Conservation (phyloP, 2,329 filamentous ascomycete genomes). For the Tolypocladium ophioglossoides region DNA sequence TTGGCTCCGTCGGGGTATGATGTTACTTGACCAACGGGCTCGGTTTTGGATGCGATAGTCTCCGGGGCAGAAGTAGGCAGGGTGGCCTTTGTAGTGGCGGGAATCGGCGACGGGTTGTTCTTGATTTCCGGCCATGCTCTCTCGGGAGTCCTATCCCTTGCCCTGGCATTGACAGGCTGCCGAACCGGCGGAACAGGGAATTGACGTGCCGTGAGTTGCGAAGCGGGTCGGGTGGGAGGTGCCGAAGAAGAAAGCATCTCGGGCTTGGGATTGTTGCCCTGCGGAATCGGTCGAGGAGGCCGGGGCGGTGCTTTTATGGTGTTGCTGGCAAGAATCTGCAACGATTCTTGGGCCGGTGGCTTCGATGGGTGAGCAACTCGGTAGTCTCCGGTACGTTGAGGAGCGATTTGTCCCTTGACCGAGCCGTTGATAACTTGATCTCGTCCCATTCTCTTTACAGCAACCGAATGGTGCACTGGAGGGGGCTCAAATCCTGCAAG, state of each 20-base stretch:
- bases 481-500: conserved; percentile 36
- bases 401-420: conserved; percentile 23
- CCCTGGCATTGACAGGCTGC: conserved; percentile 19
- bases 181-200: conserved; percentile 19
- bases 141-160: conserved; percentile 24
- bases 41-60: conserved; percentile 18
- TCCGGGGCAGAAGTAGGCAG: conserved; percentile 5
- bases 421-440: conserved; percentile 31
- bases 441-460: conserved; percentile 32
- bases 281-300: conserved; percentile 28
- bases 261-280: conserved; percentile 8
- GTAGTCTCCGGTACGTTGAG: conserved; percentile 31
- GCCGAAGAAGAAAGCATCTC: conserved; percentile 10
- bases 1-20: conserved; percentile 78
- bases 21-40: conserved; percentile 39
- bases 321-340: conserved; percentile 6
- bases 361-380: conserved; percentile 40
- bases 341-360: conserved; percentile 23
- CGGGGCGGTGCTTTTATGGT: conserved; percentile 27
- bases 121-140: conserved; percentile 10
- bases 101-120: not conserved
- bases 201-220: conserved; percentile 16
- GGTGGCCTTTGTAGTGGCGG: not conserved
- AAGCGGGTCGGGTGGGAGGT: conserved; percentile 13
- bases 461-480: conserved; percentile 38